A percentile compares a stretch with the other conserved stretches of the same genome.
Conservation (phyloP, 1,284 basidiomycete species). For the Tranzscheliella williamsii region DNA sequence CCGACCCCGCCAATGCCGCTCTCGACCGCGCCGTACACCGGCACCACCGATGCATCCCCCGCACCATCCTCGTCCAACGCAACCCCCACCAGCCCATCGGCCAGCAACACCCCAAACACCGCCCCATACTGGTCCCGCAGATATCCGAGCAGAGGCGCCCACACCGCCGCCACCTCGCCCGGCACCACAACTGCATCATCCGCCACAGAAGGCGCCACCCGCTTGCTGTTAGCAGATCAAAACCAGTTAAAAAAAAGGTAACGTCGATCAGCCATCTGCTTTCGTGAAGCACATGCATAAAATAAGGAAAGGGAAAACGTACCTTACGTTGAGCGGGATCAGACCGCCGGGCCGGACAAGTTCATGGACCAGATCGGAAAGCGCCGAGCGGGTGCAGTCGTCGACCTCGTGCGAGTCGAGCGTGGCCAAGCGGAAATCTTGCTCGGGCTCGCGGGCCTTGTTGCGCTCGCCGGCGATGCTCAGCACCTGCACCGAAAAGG, state of each 20-base stretch:
- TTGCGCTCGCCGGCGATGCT: slow-evolving; percentile 9
- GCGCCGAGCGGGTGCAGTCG: slow-evolving; percentile 20
- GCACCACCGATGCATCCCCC: background rate
- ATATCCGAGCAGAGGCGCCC: slow-evolving; percentile 23
- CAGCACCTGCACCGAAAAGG: slow-evolving; percentile 8
- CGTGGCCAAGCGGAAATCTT: slow-evolving; percentile 2
- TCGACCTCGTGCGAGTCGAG: slow-evolving; percentile 35
- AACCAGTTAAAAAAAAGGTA: too few species aligned
- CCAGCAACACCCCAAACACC: slow-evolving; percentile 16
- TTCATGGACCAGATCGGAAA: slow-evolving; percentile 15
- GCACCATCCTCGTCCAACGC: background rate
- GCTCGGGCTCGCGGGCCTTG: slow-evolving; percentile 15
- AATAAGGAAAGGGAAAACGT: too few species aligned
- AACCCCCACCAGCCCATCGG: slow-evolving; percentile 11
- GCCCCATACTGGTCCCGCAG: slow-evolving; percentile 17
- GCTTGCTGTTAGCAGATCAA: slow-evolving; percentile 25
- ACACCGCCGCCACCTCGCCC: slow-evolving; percentile 7
- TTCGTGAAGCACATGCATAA: too few species aligned
- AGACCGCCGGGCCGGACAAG: slow-evolving; percentile 23
- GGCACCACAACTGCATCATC: slow-evolving; percentile 7
- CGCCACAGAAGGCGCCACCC: slow-evolving; percentile 1
- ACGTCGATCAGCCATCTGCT: too few species aligned
- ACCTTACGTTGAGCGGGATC: slow-evolving; percentile 28
- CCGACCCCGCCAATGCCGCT: too few species aligned
- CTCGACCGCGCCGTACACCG: background rate